These are phyloP conservation scores for Cronartium ribicola DNA, from an alignment of 1,284 basidiomycete species.

Conservation along the genomic window DNA sequence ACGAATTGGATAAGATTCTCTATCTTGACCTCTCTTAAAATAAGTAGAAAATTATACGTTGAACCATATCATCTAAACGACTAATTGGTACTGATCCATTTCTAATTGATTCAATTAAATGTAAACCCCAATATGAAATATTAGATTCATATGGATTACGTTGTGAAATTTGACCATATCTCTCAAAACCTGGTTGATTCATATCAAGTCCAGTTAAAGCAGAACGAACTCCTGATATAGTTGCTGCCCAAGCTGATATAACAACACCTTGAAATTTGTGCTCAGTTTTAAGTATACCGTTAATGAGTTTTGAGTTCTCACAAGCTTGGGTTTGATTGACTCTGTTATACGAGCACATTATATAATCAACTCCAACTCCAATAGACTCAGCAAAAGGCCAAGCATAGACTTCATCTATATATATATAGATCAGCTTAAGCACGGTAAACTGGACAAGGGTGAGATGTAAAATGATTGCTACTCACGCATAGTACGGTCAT, in stretches of 20 bases:
- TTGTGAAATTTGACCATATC: slow-evolving; percentile 27
- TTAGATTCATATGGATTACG: slow-evolving; percentile 30
- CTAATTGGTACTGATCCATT: slow-evolving; percentile 30
- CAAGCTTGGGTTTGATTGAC: slow-evolving; percentile 48
- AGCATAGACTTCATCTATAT: slow-evolving; percentile 47
- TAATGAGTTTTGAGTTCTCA: slow-evolving; percentile 49
- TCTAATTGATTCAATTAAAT: slow-evolving; percentile 28
- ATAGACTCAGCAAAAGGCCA: slow-evolving; percentile 44
- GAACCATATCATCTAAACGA: slow-evolving; percentile 37
- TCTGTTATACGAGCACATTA: slow-evolving; percentile 51
- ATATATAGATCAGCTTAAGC: slow-evolving; percentile 1
- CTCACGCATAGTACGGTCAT: slow-evolving; percentile 48
- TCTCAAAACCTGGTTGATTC: slow-evolving; percentile 37
- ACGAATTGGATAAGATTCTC: slow-evolving; percentile 13
- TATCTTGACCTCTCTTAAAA: slow-evolving; percentile 40
- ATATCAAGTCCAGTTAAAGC: slow-evolving; percentile 32
- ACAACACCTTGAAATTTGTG: slow-evolving; percentile 49
- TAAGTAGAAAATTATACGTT: slow-evolving; percentile 37
- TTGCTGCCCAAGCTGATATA: slow-evolving; percentile 47
- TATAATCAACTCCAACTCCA: slow-evolving; percentile 40
- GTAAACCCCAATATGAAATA: slow-evolving; percentile 32
- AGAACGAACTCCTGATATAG: slow-evolving; percentile 25
- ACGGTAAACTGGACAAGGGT: too few species aligned
- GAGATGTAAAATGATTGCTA: slow-evolving; percentile 5
- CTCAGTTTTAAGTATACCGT: slow-evolving; percentile 50